Evolutionary conservation across 441 rosid species (phyloP), one percentile per base, ranked within the genome.

Genomic region (Biscutella laevigata): DNA sequence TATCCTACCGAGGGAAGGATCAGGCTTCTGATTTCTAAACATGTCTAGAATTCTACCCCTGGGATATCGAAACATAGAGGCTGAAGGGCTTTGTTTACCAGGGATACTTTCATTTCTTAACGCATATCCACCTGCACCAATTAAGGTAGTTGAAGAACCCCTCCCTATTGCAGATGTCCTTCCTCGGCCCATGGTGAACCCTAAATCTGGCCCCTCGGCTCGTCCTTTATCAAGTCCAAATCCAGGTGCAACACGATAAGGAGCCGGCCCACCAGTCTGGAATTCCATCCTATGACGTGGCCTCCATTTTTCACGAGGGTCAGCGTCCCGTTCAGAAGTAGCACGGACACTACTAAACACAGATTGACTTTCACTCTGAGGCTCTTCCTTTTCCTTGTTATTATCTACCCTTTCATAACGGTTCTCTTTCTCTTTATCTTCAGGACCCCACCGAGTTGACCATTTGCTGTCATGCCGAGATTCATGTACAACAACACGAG

Each of bases 391-490:
- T 43, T 81, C 86, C 59, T 72, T 77, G 28, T 59, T 73, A 30
- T 28, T 60, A 57, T 84, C 90, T 32, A 72, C 57, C 77, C 64
- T 94, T 61, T 84, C 97, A 13, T 7, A 48, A 32, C 78, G 88
- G 25, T 83, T 66, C 37, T 83, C 96, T 71, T 75, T 94, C 59
- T 84, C 99, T 67, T 83, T 94, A 45, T 86, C 99, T 13, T 86
- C 97, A 49, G 97, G 97, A 61, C 99, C 99, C 99, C 97, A 94
- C 56, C 97, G 77, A n/a, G 95, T 80, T 27, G 97, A 83, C 99
- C 99, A 94, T 61, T 86, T 94, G 70, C 76, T 75, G 66, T 89
- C 99, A 8, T 96, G 77, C 3, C 94, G 76, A 16, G 74, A 13
- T 28, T 76, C 81, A 59, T 67, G 49, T 41, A 62, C 62, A 67